Base-by-base conservation (phyloP, 2,329 filamentous ascomycete genomes). In the Trichoderma citrinoviride region DNA sequence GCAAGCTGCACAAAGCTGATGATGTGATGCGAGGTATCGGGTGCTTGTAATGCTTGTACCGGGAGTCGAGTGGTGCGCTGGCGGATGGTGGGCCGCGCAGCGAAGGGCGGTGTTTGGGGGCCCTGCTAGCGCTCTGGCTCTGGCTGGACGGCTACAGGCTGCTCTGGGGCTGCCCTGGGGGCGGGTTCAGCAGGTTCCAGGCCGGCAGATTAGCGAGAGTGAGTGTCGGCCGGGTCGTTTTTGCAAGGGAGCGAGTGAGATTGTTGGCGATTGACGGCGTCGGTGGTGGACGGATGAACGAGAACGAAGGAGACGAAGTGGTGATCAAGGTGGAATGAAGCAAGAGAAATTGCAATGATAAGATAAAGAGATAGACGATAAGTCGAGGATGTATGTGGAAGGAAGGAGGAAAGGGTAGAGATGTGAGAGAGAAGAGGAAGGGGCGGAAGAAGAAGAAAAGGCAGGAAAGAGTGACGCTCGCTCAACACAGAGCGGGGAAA, bases 151-250 rank as follows among this genome's bases (percentile, higher is more conserved):
- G 33, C 29, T 14, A 37, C 33, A 14, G 33, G 54, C 37, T 44
- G 23, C 54, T 46, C 37, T 50, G 29, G 57, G 29, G 44, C 57
- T 52, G 49, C 46, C 49, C 33, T 29, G 66, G 52, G 47, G 25
- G 58, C 58, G 58, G 49, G 58, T 62, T 54, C 37, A 54, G 49
- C 46, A 40, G 56, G 33, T 37, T 52, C 41, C 50, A 60, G 63
- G 65, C 33, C 44, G 53, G 41, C 49, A 64, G 65, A 65, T 68
- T 67, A 68, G 67, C 67, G 67, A 68, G 57, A 67, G 67, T 66
- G 67, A 68, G 57, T 27, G 54, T 57, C 63, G 58, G 64, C 61
- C 64, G 61, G 52, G 49, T 52, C 61, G 55, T 12, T 10, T 12
- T 41, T 60, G 47, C 52, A 50, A 52, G 33, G 53, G 2, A 27